phyloP scores from a whole-genome alignment of 805 yeast species.

The Ogataea paradorogensis region DNA sequence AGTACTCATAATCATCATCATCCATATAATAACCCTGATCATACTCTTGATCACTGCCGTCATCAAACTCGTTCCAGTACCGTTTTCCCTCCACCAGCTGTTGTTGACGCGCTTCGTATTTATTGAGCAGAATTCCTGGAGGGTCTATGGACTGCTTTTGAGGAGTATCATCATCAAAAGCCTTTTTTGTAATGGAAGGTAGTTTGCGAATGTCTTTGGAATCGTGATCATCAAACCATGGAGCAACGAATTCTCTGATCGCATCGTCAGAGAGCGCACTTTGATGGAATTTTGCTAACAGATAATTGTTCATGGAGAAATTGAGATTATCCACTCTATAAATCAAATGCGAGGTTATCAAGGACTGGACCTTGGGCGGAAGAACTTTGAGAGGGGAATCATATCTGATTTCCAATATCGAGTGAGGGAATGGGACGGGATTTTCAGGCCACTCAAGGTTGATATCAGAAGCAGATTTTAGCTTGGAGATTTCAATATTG shows the following conservation, averaged over 20 bases:
- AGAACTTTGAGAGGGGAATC: constrained; percentile 32
- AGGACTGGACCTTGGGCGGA: constrained; percentile 38
- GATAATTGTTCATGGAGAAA: constrained; percentile 33
- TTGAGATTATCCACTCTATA: constrained; percentile 40
- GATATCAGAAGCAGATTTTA: constrained; percentile 7
- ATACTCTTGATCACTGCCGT: constrained; percentile 50
- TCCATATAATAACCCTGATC: constrained; percentile 39
- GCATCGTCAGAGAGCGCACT: constrained; percentile 19
- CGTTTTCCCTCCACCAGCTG: constrained; percentile 26
- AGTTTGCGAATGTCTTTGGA: constrained; percentile 42
- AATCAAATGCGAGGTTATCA: constrained; percentile 48
- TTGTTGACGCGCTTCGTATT: constrained; percentile 20
- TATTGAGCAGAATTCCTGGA: constrained; percentile 33
- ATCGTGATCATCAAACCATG: constrained; percentile 32
- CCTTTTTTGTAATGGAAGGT: constrained; percentile 30
- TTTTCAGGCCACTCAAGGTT: constrained; percentile 17
- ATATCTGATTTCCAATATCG: constrained; percentile 48
- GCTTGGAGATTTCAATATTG: constrained; percentile 19
- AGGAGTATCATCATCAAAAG: constrained; percentile 7
- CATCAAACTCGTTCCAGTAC: constrained; percentile 70
- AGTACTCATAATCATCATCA: constrained; percentile 30
- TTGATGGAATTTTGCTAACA: constrained; percentile 25
- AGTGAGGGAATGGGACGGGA: constrained; percentile 42
- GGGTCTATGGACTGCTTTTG: neutral
- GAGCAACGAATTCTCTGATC: constrained; percentile 28